Base-by-base conservation (phyloP, 495 filamentous ascomycete genomes). In the Penicillium steckii region DNA sequence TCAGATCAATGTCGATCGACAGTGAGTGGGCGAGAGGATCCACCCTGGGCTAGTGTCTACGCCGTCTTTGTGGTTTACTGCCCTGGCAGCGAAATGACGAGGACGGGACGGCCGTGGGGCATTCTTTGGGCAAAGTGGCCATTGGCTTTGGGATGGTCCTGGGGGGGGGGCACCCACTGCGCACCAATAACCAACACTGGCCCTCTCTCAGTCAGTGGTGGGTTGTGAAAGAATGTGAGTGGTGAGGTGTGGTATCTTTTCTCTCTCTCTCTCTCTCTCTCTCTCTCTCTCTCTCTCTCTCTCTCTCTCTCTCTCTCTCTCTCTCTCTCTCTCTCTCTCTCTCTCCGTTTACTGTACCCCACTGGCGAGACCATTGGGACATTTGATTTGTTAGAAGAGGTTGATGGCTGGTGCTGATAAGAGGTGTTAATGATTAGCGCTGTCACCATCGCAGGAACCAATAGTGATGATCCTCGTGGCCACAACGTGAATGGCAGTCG, bases 361-460 rank as follows among this genome's bases (percentile, higher is more conserved):
- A 37, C 33, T 5, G 10, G 26, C 26, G 26, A 27, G 26, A 27
- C 33, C 33, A 37, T 37, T 37, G 33, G 13, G 33, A 37, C n/a
- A 37, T 6, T 29, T 23, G 40, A 44, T 47, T 47, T 47, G 44
- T 27, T n/a, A n/a, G n/a, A n/a, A n/a, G 1, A 15, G 51, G 35
- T 46, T 33, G 33, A 48, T n/a, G n/a, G 24, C 33, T 29, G 30
- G 23, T 38, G n/a, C 33, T 57, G 59, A 65, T 65, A 65, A 65
- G 59, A 60, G 49, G 48, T 54, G 52, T 23, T 52, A 57, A 48
- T 60, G 59, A 63, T 65, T 60, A 48, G 47, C 62, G 59, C 62
- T 65, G 62, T 62, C 62, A 65, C 55, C 55, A 53, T 61, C 55
- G 46, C 27, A 27, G 51, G 47, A 41, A 48, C 59, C 62, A 65